These are phyloP conservation scores for Durusdinium trenchii DNA, from an alignment of 73 alveolate genomes.

Conservation along the genomic window DNA sequence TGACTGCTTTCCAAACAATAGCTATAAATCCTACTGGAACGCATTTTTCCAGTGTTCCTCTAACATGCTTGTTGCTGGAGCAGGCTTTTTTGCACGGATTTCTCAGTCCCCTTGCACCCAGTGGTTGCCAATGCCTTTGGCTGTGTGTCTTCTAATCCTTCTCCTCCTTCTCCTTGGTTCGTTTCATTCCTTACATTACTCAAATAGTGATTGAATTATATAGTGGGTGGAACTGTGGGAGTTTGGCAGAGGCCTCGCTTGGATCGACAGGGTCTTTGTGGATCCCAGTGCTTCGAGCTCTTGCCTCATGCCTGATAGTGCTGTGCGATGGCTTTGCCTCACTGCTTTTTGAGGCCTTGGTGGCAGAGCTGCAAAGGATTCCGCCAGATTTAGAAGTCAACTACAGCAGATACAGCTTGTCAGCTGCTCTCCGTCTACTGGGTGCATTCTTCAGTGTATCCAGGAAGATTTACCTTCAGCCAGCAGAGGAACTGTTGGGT, in stretches of 20 bases:
- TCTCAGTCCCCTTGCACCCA: no score
- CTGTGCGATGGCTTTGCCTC: neutral
- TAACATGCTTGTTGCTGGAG: neutral
- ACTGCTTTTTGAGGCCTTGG: neutral
- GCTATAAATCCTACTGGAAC: no score
- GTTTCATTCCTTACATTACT: no score
- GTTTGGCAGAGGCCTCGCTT: neutral
- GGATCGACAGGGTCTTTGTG: constrained; percentile 7
- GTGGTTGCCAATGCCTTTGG: no score
- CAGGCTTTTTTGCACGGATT: neutral
- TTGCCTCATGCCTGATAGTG: neutral
- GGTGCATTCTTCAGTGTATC: neutral
- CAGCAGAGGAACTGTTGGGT: neutral
- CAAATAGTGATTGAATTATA: no score
- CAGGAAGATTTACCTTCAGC: constrained; percentile 28
- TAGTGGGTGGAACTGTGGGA: no score
- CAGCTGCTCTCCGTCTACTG: neutral
- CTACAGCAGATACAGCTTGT: neutral
- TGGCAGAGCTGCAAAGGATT: constrained; percentile 1
- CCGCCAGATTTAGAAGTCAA: neutral
- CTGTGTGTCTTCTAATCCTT: no score
- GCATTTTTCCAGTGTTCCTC: no score
- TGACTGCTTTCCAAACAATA: no score
- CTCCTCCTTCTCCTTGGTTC: no score
- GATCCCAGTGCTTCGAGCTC: constrained; percentile 9